Percentiles rank a stretch among this genome's conserved stretches.
These are phyloP conservation scores for Hypoxylon subgilvum DNA, from an alignment of 495 filamentous ascomycete species.

Conservation along the genomic window DNA sequence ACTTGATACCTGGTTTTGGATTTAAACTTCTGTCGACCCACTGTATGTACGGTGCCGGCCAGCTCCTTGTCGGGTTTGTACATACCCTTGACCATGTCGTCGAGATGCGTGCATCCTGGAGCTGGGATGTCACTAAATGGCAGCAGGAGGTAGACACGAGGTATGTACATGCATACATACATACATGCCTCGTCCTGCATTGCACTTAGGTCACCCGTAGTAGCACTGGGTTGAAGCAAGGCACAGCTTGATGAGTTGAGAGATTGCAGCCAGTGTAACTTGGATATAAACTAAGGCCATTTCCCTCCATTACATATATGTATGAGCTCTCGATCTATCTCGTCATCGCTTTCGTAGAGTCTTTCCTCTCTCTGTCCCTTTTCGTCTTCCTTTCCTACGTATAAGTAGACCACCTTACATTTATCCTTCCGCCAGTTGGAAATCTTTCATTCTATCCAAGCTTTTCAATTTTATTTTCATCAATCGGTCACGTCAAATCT, in stretches of 20 bases:
- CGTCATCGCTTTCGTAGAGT: constrained; percentile 4
- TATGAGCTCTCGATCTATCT: constrained; percentile 1
- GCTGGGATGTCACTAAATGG: constrained; percentile 10
- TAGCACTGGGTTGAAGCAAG: constrained; percentile 1
- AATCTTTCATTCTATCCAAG: neutral
- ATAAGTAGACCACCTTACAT: too few species aligned
- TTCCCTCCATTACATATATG: too few species aligned
- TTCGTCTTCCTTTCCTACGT: constrained; percentile 15
- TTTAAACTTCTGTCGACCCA: too few species aligned
- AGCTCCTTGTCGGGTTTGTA: constrained; percentile 5
- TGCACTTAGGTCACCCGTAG: constrained; percentile 4
- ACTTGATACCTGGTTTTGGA: too few species aligned
- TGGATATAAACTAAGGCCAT: constrained; percentile 24
- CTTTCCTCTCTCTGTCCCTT: constrained; percentile 4
- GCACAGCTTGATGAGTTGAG: neutral
- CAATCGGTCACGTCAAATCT: constrained; percentile 32
- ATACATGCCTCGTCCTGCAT: constrained; percentile 7
- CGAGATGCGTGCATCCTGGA: constrained; percentile 5
- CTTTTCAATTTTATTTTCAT: constrained; percentile 11
- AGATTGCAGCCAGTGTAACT: neutral
- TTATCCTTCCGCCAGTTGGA: neutral
- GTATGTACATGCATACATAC: too few species aligned
- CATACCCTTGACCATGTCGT: constrained; percentile 24
- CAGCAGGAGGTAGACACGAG: constrained; percentile 2
- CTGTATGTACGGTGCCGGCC: too few species aligned